A percentile compares a stretch with the other conserved stretches of the same genome.
phyloP scores from a whole-genome alignment of 139 green algal genomes.

The Chlorella sp. region DNA sequence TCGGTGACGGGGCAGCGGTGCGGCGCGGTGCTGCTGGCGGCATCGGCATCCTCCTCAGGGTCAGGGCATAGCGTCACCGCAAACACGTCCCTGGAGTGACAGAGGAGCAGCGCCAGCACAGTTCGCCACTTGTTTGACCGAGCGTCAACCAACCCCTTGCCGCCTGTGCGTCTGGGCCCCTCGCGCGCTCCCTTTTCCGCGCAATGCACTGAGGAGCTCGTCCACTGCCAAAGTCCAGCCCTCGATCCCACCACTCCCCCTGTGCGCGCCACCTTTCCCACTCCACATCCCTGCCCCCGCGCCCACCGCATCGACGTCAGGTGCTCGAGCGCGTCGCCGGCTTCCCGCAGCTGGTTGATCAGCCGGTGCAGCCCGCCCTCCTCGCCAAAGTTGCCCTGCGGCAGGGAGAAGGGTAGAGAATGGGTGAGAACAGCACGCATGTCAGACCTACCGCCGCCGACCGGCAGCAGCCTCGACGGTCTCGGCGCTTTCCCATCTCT shows the following conservation, averaged over 20 bases:
- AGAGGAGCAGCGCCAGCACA: not conserved
- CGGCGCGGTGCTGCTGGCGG: not conserved
- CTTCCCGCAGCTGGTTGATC: conserved; percentile 37
- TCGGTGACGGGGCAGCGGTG: conserved; percentile 40
- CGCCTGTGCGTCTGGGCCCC: not conserved
- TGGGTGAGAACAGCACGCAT: too few species aligned
- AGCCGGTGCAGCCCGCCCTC: conserved; percentile 35
- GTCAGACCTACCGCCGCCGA: too few species aligned
- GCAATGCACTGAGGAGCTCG: too few species aligned
- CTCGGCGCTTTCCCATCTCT: too few species aligned
- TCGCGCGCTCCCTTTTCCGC: too few species aligned
- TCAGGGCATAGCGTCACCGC: conserved; percentile 8
- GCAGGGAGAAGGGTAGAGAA: too few species aligned
- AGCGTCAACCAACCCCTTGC: not conserved
- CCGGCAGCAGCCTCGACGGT: too few species aligned
- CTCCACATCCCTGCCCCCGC: not conserved
- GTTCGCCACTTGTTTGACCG: not conserved
- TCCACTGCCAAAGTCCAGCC: not conserved
- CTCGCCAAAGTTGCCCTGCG: conserved; percentile 21
- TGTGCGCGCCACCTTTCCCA: not conserved
- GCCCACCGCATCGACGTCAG: conserved; percentile 21
- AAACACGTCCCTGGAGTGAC: conserved; percentile 47
- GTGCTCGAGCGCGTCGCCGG: conserved; percentile 37
- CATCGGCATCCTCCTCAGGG: not conserved
- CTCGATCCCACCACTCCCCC: not conserved